Base-by-base conservation (phyloP, 345 rosid genomes). In the Brassica nigra region DNA sequence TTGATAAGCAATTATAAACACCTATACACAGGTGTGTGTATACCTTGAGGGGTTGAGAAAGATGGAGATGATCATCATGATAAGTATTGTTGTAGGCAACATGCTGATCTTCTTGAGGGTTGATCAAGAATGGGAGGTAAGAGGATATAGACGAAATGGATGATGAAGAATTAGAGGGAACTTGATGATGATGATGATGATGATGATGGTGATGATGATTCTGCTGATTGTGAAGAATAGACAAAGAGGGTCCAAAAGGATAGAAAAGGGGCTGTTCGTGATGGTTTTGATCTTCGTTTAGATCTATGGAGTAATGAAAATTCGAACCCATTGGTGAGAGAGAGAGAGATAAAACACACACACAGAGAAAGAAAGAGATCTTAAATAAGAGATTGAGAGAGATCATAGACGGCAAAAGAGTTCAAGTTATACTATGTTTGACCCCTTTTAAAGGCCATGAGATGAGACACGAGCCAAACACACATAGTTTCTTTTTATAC, bases 281-380 rank as follows among this genome's bases (percentile, higher is more conserved):
- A 15, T 86, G 89, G 70, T 80, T 76, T n/a, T 85, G 88, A 71
- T 92, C 91, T 80, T 88, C 78, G 62, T 90, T 89, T 28, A 88
- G 90, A 78, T 89, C 92, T 72, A 89, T 78, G 30, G 84, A 78
- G 74, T 86, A 88, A 71, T 81, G 82, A 67, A 80, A 77, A 68
- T 78, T 62, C 4, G 88, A 54, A 84, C 71, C 82, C 92, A 89
- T 89, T 37, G 79, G n/a, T 71, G 82, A 78, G 67, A 74, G 34
- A 62, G 31, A 65, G 36, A 66, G 72, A 76, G 47, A 64, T 34
- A 75, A 62, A 69, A 23, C 27, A 23, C 71, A 65, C 66, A 65
- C 63, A 75, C 49, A 33, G 29, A 67, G 54, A 33, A 47, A 47
- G 44, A 71, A 76, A 72, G 76, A 65, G 80, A 54, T 57, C 10